phyloP scores from a whole-genome alignment of 2,329 filamentous ascomycete genomes.

The Paraconiothyrium brasiliense region DNA sequence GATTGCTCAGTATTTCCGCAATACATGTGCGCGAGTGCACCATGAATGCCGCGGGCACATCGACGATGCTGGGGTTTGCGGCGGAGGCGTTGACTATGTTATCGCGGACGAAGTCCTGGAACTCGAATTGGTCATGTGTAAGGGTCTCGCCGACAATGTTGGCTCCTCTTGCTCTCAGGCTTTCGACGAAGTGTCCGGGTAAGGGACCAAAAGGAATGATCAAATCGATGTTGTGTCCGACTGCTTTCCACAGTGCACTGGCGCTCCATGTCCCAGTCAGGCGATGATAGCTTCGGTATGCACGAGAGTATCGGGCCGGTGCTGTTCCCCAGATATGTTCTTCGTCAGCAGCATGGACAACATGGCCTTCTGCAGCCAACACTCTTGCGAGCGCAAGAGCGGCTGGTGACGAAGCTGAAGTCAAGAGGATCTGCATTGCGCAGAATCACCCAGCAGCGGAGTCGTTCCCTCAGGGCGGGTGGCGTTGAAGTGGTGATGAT shows the following conservation, averaged over 20 bases:
- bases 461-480: not conserved
- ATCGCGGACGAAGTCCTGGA: conserved; percentile 18
- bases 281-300: conserved; percentile 19
- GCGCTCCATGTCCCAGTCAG: not conserved
- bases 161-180: conserved; percentile 2
- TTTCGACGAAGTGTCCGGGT: not conserved
- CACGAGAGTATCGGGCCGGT: conserved; percentile 19
- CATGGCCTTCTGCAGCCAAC: conserved; percentile 20
- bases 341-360: conserved; percentile 20
- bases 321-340: conserved; percentile 20
- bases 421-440: conserved; percentile 21
- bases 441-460: not conserved
- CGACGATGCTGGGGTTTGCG: conserved; percentile 12
- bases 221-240: conserved; percentile 14
- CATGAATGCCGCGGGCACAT: conserved; percentile 12
- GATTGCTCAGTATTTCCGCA: conserved; percentile 17
- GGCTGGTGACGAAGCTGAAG: conserved; percentile 18
- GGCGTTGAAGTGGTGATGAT: conserved; percentile 1
- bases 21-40: conserved; percentile 17
- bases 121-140: conserved; percentile 12
- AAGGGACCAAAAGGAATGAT: conserved; percentile 17
- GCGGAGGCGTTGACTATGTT: conserved; percentile 11
- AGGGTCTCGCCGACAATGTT: conserved; percentile 7
- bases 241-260: conserved; percentile 9
- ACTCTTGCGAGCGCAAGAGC: conserved; percentile 22